Base-by-base conservation (phyloP, 2,329 filamentous ascomycete species). In the Ophioceras dolichostomum region DNA sequence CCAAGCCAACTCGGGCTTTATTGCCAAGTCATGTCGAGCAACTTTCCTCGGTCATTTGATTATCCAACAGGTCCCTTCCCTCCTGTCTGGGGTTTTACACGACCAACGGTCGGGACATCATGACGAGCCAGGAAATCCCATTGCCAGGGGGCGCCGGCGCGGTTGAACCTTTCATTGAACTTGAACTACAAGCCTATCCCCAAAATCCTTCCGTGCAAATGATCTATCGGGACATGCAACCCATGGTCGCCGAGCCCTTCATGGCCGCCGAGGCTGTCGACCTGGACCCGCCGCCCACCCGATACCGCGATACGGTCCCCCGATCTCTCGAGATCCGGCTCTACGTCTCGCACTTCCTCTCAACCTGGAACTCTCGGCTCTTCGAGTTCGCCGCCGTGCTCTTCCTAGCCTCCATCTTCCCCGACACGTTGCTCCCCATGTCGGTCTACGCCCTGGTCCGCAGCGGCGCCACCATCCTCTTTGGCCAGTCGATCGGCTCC, bases 401-500 rank as follows among this genome's bases (percentile, higher is more conserved):
- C 5, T 78, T 69, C 51, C 59, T 78, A 9, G 70, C 72, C 0
- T 54, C 62, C 1, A 64, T 73, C 32, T 78, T 64, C 45, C 69
- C 69, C 0, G 57, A 62, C 1, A 83, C 78, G 0, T 58, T 86
- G 17, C 62, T 81, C 17, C 79, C 74, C 26, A 66, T 78, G 39
- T 83, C 79, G 0, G 57, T 79, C n/a, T 86, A 85, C 48, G 80
- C 80, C 0, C 56, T 85, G 6, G 60, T 67, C 5, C 70, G 81
- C 17, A 66, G 71, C 5, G 56, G 64, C 0, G 62, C 73, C 1
- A 76, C 76, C 0, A 68, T 79, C 4, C 20, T 75, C 1, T 57
- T 83, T 6, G 70, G 77, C 0, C 69, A 73, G 10, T 60, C 60
- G 32, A 53, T 85, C 5, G 81, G 81, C 2, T 48, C 51, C 2